These are phyloP conservation scores for Paramyrothecium roridum DNA, from an alignment of 2,329 filamentous ascomycete genomes.

Conservation along the genomic window DNA sequence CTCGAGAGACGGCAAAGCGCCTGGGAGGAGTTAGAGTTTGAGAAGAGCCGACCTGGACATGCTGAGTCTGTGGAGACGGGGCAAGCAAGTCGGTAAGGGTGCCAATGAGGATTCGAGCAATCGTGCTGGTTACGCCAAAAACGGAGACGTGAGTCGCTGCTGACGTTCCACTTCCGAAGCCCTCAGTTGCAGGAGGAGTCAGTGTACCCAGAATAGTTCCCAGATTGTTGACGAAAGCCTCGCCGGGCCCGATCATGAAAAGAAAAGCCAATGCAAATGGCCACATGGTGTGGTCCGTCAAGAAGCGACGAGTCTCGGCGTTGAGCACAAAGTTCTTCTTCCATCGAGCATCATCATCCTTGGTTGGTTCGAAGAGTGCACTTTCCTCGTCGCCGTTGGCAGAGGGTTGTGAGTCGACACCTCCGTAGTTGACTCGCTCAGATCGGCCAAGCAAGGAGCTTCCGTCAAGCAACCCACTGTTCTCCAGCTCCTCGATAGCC, in stretches of 20 bases:
- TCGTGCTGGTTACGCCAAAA: constrained; percentile 83
- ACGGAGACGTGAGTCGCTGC: constrained; percentile 89
- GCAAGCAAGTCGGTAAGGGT: constrained; percentile 86
- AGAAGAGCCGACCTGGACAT: constrained; percentile 40
- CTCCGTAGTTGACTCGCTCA: constrained; percentile 57
- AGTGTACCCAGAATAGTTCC: constrained; percentile 90
- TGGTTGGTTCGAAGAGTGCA: constrained; percentile 32
- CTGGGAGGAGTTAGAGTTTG: constrained; percentile 22
- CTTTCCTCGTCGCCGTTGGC: constrained; percentile 43
- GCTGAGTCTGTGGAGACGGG: constrained; percentile 58
- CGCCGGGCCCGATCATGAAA: constrained; percentile 89
- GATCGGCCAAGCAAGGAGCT: constrained; percentile 66
- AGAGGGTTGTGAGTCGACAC: constrained; percentile 45
- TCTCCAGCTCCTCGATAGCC: constrained; percentile 85
- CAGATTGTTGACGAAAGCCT: constrained; percentile 96
- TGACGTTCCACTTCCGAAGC: constrained; percentile 47
- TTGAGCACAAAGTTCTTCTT: constrained; percentile 93
- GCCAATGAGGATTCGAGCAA: constrained; percentile 87
- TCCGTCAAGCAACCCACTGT: constrained; percentile 77
- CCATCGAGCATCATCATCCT: constrained; percentile 48
- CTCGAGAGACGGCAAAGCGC: constrained; percentile 66
- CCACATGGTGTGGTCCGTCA: constrained; percentile 94
- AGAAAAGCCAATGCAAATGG: constrained; percentile 88
- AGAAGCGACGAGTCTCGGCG: constrained; percentile 80
- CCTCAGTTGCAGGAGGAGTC: constrained; percentile 53